Percentiles rank a stretch among this genome's conserved stretches.
These are phyloP conservation scores for Orobanche coerulescens DNA, from an alignment of 257 asterid genomes.

Conservation along the genomic window DNA sequence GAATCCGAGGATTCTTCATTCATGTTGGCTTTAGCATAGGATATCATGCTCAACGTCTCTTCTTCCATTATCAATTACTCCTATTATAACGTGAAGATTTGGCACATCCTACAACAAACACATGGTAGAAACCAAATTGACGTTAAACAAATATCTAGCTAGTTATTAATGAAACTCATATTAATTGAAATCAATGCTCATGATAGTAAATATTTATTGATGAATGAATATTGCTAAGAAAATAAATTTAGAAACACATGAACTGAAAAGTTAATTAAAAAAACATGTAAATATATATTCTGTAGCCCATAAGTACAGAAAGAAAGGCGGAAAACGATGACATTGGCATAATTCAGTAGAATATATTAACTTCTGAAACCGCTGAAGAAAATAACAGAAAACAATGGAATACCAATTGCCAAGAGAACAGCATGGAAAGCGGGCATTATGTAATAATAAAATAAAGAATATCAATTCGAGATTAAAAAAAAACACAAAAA, in stretches of 20 bases:
- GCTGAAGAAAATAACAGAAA: neutral
- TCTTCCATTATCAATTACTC: too few species aligned
- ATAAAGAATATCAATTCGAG: neutral
- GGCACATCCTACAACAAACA: neutral
- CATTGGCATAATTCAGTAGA: neutral
- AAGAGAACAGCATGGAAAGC: neutral
- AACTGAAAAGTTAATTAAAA: neutral
- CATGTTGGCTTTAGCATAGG: conserved; percentile 20
- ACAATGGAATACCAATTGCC: neutral
- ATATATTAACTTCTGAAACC: neutral
- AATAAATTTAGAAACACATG: neutral
- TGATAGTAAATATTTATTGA: neutral
- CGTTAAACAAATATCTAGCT: neutral
- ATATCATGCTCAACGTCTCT: conserved; percentile 29
- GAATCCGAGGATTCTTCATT: conserved; percentile 37
- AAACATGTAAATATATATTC: neutral
- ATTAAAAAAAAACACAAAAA: neutral
- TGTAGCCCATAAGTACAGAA: neutral
- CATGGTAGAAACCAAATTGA: neutral
- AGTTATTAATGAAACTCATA: neutral
- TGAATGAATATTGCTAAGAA: neutral
- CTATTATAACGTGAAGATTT: conserved; percentile 14
- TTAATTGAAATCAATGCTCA: neutral
- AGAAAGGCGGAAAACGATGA: neutral
- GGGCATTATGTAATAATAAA: neutral